Evolutionary conservation across 2,329 filamentous ascomycete species (phyloP).

Genomic region (Alternaria sp.): DNA sequence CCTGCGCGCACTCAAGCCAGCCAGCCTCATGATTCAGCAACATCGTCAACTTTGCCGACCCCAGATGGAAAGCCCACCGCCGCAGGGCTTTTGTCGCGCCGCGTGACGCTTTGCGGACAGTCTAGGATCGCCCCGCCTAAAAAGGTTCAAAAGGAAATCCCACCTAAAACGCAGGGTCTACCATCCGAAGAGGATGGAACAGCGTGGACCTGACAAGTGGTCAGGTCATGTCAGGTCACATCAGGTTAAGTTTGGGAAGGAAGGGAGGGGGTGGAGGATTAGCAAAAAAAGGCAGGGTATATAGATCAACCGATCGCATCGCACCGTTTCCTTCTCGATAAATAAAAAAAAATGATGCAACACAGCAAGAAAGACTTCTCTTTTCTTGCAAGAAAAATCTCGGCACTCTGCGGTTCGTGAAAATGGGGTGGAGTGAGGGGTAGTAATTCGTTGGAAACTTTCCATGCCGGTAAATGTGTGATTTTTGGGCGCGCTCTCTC

Average conservation of each 20-base stretch:
- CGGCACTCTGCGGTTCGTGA: slow-evolving; percentile 8
- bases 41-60: slow-evolving; percentile 16
- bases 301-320: neutral
- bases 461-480: slow-evolving; percentile 3
- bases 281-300: neutral
- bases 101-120: slow-evolving; percentile 14
- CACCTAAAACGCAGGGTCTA: slow-evolving; percentile 9
- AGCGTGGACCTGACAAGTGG: slow-evolving; percentile 16
- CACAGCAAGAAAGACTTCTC: neutral
- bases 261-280: too few species aligned
- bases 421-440: neutral
- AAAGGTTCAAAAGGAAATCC: slow-evolving; percentile 4
- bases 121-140: slow-evolving; percentile 9
- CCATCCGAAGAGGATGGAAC: slow-evolving; percentile 1
- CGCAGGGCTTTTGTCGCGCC: slow-evolving; percentile 9
- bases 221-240: slow-evolving; percentile 10
- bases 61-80: slow-evolving; percentile 6
- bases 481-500: neutral
- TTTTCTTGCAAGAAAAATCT: slow-evolving; percentile 3
- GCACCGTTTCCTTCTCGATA: neutral
- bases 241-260: slow-evolving; percentile 1
- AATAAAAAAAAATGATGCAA: neutral
- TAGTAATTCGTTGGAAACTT: neutral
- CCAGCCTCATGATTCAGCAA: slow-evolving; percentile 3
- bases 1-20: slow-evolving; percentile 1